Percentiles rank a stretch among this genome's conserved stretches.
Evolutionary conservation across 78 protist genomes (phyloP).

Genomic region (Isochrysis galbana): DNA sequence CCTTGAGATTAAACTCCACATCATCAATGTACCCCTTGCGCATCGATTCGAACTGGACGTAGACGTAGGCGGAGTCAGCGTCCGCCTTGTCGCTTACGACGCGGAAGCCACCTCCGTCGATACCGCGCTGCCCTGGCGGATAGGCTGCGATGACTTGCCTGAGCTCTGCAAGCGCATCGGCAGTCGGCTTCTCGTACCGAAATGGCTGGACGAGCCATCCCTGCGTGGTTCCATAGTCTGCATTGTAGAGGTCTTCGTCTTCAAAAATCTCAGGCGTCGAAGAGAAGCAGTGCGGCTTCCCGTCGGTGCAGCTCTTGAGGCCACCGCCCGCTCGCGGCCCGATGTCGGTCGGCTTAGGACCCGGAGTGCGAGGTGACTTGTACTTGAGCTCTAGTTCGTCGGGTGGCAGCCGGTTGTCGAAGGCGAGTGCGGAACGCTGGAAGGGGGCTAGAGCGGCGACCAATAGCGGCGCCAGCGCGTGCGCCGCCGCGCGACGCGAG

Average conservation of each 20-base stretch:
- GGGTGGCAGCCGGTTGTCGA: background rate
- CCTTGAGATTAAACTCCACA: background rate
- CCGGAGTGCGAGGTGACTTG: background rate
- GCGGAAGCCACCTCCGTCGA: constrained; percentile 1
- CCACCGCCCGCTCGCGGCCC: background rate
- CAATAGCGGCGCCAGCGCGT: too few relatives aligned
- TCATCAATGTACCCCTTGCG: constrained; percentile 3
- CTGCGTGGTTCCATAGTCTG: background rate
- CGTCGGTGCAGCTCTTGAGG: background rate
- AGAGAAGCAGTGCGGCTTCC: background rate
- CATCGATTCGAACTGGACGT: background rate
- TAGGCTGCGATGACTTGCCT: background rate
- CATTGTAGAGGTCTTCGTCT: background rate
- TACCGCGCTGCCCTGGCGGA: background rate
- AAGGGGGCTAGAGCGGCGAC: background rate
- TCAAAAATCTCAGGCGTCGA: background rate
- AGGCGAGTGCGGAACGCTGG: background rate
- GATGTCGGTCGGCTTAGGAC: constrained; percentile 3
- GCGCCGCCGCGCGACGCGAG: too few relatives aligned
- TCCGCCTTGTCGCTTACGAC: background rate
- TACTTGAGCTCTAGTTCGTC: background rate
- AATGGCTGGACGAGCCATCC: background rate
- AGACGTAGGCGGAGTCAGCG: background rate
- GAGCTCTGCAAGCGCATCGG: background rate
- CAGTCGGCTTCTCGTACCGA: background rate